Conservation (phyloP, 169 alveolate genomes). For the Eimeria acervulina region DNA sequence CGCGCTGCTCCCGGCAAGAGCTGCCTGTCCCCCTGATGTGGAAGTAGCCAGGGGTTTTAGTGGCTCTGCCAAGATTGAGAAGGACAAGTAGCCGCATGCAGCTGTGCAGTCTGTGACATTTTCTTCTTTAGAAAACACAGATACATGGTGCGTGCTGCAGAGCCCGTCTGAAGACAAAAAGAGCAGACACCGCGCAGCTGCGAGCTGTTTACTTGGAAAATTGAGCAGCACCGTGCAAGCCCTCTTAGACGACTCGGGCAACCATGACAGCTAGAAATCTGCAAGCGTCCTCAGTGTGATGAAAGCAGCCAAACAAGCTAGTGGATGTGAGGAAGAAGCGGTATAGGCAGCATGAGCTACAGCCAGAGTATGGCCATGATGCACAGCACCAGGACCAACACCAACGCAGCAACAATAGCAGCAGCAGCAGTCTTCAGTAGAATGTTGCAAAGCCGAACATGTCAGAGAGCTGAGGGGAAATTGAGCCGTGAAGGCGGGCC, state of each 20-base stretch:
- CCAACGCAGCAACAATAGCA: background rate
- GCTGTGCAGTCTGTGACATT: background rate
- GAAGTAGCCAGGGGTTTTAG: background rate
- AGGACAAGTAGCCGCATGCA: slow-evolving; percentile 59
- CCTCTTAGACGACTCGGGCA: background rate
- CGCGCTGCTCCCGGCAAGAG: background rate
- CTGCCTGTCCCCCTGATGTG: background rate
- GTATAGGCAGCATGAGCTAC: background rate
- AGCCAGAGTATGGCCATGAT: background rate
- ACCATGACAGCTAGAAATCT: background rate
- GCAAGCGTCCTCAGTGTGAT: background rate
- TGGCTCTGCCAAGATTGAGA: slow-evolving; percentile 36
- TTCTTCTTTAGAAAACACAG: slow-evolving; percentile 15
- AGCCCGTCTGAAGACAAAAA: slow-evolving; percentile 22
- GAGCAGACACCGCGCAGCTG: background rate
- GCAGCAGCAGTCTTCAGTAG: background rate
- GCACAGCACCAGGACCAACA: background rate
- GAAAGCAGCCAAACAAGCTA: background rate
- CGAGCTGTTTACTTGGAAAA: background rate
- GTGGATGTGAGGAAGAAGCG: background rate
- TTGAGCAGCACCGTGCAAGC: background rate
- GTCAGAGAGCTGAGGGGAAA: slow-evolving; percentile 11
- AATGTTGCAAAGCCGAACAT: background rate
- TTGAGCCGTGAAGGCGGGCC: slow-evolving; percentile 66
- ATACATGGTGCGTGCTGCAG: background rate